Conservation (phyloP, 2,329 filamentous ascomycete species). For the Hypoxylon sp. region DNA sequence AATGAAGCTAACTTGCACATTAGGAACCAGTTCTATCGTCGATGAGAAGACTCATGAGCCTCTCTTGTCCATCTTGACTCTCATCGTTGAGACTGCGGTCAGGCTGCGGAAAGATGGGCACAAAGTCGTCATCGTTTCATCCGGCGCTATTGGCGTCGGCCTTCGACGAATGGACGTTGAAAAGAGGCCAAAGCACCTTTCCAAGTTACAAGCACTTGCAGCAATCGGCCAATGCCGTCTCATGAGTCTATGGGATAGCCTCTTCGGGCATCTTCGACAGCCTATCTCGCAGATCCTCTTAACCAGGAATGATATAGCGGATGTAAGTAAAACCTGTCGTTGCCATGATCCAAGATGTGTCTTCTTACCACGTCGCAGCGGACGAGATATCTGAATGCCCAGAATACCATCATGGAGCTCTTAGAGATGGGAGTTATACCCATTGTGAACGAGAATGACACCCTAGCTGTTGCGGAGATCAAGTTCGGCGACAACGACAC, state of each 20-base stretch:
- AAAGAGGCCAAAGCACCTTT: conserved; percentile 88
- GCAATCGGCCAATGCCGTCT: conserved; percentile 96
- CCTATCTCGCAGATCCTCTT: conserved; percentile 95
- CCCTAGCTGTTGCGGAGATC: conserved; percentile 95
- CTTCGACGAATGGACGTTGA: conserved; percentile 90
- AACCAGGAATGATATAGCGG: conserved; percentile 95
- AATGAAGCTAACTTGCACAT: conserved; percentile 28
- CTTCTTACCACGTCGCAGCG: conserved; percentile 63
- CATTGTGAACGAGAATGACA: conserved; percentile 99
- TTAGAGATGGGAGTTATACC: conserved; percentile 96
- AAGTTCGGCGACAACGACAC: conserved; percentile 99
- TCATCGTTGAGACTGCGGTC: conserved; percentile 94
- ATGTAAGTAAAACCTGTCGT: conserved; percentile 66
- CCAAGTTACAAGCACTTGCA: conserved; percentile 90
- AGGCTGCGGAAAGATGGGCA: conserved; percentile 91
- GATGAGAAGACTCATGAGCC: conserved; percentile 96
- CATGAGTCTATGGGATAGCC: conserved; percentile 93
- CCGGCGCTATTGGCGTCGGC: conserved; percentile 94
- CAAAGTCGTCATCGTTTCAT: conserved; percentile 94
- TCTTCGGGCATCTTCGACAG: conserved; percentile 89
- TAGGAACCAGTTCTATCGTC: conserved; percentile 98
- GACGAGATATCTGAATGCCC: conserved; percentile 94
- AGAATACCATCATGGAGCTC: conserved; percentile 92
- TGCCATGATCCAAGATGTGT: conserved; percentile 15
- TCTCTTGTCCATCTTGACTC: conserved; percentile 86